phyloP scores from a whole-genome alignment of 345 rosid species.

The Brassica incana region DNA sequence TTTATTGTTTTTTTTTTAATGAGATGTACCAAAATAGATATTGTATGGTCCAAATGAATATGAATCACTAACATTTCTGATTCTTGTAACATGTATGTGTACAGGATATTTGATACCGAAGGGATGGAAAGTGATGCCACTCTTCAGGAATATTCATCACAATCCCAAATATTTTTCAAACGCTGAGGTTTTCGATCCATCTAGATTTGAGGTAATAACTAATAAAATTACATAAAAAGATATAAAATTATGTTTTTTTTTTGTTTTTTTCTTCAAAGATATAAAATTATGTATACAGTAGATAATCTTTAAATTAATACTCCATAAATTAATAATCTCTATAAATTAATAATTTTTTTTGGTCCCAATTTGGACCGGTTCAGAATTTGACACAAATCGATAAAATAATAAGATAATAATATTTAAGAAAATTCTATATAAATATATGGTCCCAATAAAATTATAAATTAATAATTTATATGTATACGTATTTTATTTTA shows the following conservation, averaged over 20 bases:
- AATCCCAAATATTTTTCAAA: constrained; percentile 68
- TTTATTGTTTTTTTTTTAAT: neutral
- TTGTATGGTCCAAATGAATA: constrained; percentile 37
- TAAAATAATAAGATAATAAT: no score
- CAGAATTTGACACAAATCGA: no score
- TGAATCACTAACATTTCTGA: constrained; percentile 17
- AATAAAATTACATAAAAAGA: neutral
- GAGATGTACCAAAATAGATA: neutral
- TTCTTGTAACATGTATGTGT: constrained; percentile 19
- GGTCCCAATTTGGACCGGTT: no score
- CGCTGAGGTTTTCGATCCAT: constrained; percentile 75
- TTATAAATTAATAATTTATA: no score
- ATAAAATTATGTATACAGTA: no score
- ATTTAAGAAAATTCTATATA: no score
- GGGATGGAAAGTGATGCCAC: constrained; percentile 99
- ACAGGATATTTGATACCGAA: constrained; percentile 85
- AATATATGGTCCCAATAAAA: no score
- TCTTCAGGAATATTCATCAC: constrained; percentile 93
- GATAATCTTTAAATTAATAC: no score
- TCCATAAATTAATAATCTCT: no score
- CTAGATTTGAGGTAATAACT: constrained; percentile 74
- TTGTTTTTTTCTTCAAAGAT: no score
- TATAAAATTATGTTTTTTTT: neutral
- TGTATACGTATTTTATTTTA: no score
- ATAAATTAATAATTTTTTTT: no score